These are phyloP conservation scores for Calonectria henricotiae DNA, from an alignment of 2,329 filamentous ascomycete genomes.

Conservation along the genomic window DNA sequence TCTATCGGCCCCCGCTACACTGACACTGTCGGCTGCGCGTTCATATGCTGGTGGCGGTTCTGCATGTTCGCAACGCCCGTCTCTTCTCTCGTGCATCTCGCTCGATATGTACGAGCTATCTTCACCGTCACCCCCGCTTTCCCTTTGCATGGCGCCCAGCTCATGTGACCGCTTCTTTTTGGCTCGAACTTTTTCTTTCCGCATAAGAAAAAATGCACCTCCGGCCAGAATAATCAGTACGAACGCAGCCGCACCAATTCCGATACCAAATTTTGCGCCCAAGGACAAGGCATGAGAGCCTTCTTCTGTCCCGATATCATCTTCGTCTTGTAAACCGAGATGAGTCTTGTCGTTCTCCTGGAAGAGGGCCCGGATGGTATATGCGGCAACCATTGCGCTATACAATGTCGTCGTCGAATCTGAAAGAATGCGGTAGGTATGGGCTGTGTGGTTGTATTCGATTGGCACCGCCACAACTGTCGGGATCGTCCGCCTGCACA, in stretches of 20 bases:
- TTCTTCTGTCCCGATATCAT: constrained; percentile 50
- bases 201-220: constrained; percentile 50
- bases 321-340: constrained; percentile 57
- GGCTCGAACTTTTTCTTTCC: constrained; percentile 44
- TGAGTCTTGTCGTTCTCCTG: constrained; percentile 57
- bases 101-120: constrained; percentile 41
- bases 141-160: constrained; percentile 47
- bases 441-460: constrained; percentile 57
- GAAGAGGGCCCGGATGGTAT: constrained; percentile 60
- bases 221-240: constrained; percentile 53
- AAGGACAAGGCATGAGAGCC: constrained; percentile 49
- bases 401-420: constrained; percentile 59
- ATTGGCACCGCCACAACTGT: constrained; percentile 59
- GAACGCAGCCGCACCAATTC: constrained; percentile 55
- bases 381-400: constrained; percentile 58
- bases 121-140: constrained; percentile 34
- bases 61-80: constrained; percentile 34
- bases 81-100: constrained; percentile 40
- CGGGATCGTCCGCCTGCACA: constrained; percentile 58
- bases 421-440: constrained; percentile 57
- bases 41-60: constrained; percentile 57
- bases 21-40: constrained; percentile 47
- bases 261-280: constrained; percentile 57
- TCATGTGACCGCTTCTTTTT: constrained; percentile 48
- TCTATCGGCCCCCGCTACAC: constrained; percentile 46